Conservation (phyloP, 768 basidiomycete species). For the Hygrophoropsis aurantiaca region DNA sequence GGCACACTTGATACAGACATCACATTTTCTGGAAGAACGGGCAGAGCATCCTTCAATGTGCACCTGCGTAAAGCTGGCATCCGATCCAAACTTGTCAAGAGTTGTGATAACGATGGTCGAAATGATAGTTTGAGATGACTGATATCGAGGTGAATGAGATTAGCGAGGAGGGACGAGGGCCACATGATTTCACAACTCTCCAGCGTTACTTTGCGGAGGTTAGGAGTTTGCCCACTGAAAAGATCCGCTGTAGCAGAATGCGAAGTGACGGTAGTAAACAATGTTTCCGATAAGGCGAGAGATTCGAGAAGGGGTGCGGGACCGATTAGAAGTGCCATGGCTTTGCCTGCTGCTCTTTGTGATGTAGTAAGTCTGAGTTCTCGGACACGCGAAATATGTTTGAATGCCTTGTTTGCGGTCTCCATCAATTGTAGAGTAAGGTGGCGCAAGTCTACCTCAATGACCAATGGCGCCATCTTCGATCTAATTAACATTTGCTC, state of each 20-base stretch:
- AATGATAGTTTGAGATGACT: slow-evolving; percentile 21
- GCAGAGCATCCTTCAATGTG: slow-evolving; percentile 36
- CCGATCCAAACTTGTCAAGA: slow-evolving; percentile 32
- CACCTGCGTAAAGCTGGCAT: slow-evolving; percentile 35
- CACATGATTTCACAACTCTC: slow-evolving; percentile 34
- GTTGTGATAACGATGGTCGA: slow-evolving; percentile 30
- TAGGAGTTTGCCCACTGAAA: slow-evolving; percentile 32
- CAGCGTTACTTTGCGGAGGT: slow-evolving; percentile 37
- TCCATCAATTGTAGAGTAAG: slow-evolving; percentile 26
- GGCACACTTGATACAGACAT: too few species aligned
- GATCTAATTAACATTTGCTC: slow-evolving; percentile 46
- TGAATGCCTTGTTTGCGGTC: slow-evolving; percentile 28
- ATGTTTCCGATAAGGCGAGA: slow-evolving; percentile 22
- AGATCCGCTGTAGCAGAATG: slow-evolving; percentile 13
- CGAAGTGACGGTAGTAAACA: background rate
- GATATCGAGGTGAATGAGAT: slow-evolving; percentile 39
- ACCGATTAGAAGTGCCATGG: slow-evolving; percentile 22
- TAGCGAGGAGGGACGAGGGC: slow-evolving; percentile 33
- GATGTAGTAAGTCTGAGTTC: slow-evolving; percentile 30
- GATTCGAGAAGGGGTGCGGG: slow-evolving; percentile 34
- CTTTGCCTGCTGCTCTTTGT: slow-evolving; percentile 21
- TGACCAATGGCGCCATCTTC: slow-evolving; percentile 33
- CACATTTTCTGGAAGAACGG: slow-evolving; percentile 15
- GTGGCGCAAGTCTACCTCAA: slow-evolving; percentile 25
- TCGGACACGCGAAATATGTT: slow-evolving; percentile 33